Percentiles rank a stretch among this genome's conserved stretches.
Evolutionary conservation across 371 early-diverging fungal species (phyloP).

Genomic region (Mucor ambiguus): DNA sequence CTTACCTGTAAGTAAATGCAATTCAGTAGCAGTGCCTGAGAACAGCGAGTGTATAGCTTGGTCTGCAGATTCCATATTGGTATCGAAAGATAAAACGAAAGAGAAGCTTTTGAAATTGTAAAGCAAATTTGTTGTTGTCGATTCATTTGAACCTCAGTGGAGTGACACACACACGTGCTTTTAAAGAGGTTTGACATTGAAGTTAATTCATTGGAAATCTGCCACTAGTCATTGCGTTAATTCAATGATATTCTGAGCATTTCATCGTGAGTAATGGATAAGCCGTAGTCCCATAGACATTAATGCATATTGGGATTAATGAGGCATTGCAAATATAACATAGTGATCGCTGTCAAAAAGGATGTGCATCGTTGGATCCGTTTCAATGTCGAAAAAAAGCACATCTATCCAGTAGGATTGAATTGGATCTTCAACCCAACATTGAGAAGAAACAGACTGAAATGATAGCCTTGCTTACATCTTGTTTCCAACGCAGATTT

Average conservation of each 20-base stretch:
- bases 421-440: no score
- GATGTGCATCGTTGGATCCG: not conserved
- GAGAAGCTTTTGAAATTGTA: not conserved
- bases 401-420: no score
- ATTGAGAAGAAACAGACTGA: no score
- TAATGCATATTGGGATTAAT: not conserved
- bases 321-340: not conserved
- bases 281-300: not conserved
- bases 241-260: not conserved
- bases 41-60: conserved; percentile 24
- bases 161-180: not conserved
- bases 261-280: not conserved
- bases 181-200: not conserved
- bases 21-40: conserved; percentile 21
- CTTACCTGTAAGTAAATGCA: conserved; percentile 29
- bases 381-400: no score
- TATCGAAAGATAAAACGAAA: not conserved
- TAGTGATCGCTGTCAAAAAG: not conserved
- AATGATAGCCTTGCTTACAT: no score
- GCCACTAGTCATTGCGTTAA: not conserved
- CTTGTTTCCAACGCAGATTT: not conserved
- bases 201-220: not conserved
- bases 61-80: conserved; percentile 10
- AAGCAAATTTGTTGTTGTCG: not conserved
- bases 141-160: not conserved